These are phyloP conservation scores for Avicennia marina DNA, from an alignment of 257 asterid species.

Conservation along the genomic window DNA sequence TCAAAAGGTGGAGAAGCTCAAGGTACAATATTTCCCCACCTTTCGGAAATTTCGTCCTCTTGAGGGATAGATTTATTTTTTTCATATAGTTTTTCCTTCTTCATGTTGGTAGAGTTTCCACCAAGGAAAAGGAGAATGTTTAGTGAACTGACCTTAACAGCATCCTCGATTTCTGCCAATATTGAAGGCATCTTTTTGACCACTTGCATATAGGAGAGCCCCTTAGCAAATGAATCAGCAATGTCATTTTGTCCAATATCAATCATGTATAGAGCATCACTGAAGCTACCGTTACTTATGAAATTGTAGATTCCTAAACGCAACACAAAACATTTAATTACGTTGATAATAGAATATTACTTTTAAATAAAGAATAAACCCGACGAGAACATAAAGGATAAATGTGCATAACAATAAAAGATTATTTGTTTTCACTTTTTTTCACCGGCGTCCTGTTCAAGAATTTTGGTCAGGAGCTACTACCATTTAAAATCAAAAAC, in stretches of 20 bases:
- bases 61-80: too few relatives aligned
- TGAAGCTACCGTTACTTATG: constrained; percentile 43
- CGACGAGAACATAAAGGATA: too few relatives aligned
- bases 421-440: too few relatives aligned
- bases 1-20: too few relatives aligned
- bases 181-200: constrained; percentile 57
- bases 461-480: not conserved
- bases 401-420: not conserved
- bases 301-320: constrained; percentile 42
- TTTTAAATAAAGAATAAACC: too few relatives aligned
- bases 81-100: too few relatives aligned
- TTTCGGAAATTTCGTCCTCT: too few relatives aligned
- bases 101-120: too few relatives aligned
- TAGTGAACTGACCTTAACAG: constrained; percentile 49
- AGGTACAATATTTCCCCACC: too few relatives aligned
- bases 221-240: constrained; percentile 59
- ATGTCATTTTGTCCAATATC: constrained; percentile 95
- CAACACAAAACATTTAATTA: constrained; percentile 2
- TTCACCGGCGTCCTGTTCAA: too few relatives aligned
- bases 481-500: not conserved
- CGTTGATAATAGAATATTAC: too few relatives aligned
- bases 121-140: not conserved
- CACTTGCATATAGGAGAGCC: constrained; percentile 57
- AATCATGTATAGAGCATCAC: constrained; percentile 64
- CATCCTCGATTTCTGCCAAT: constrained; percentile 52